Conservation (phyloP, 2,329 filamentous ascomycete genomes). For the Colletotrichum sublineola region DNA sequence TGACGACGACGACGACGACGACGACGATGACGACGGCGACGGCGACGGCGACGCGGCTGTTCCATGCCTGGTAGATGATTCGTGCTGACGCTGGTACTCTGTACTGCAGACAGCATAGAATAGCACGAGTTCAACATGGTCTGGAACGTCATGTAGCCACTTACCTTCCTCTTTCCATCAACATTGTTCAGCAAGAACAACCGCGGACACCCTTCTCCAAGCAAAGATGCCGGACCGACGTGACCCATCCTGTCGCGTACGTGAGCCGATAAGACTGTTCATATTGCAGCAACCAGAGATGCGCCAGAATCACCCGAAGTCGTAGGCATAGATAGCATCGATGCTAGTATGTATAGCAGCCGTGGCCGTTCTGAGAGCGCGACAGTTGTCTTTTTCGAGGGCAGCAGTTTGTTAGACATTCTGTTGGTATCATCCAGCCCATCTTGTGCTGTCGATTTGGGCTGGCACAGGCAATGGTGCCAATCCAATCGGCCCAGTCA, state of each 20-base stretch:
- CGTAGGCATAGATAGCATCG: neutral
- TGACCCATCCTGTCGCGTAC: constrained; percentile 5
- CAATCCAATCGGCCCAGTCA: neutral
- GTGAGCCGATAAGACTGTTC: constrained; percentile 1
- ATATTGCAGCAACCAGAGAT: constrained; percentile 16
- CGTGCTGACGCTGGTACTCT: neutral
- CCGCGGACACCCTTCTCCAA: neutral
- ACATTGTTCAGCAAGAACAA: constrained; percentile 5
- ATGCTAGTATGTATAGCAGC: neutral
- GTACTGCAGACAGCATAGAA: neutral
- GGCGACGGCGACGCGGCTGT: constrained; percentile 25
- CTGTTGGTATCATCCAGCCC: neutral
- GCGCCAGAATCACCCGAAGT: constrained; percentile 19
- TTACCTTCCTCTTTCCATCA: neutral
- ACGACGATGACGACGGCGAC: constrained; percentile 20
- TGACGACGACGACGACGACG: constrained; percentile 15
- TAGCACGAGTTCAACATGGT: neutral
- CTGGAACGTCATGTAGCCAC: neutral
- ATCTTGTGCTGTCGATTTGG: neutral
- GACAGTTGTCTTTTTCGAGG: neutral
- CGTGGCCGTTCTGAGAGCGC: neutral
- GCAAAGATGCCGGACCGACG: constrained; percentile 13
- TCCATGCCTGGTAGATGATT: constrained; percentile 3
- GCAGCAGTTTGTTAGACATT: neutral
- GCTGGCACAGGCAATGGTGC: neutral